Evolutionary conservation across 2,329 filamentous ascomycete species (phyloP).

Genomic region (Amylocarpus encephaloides): DNA sequence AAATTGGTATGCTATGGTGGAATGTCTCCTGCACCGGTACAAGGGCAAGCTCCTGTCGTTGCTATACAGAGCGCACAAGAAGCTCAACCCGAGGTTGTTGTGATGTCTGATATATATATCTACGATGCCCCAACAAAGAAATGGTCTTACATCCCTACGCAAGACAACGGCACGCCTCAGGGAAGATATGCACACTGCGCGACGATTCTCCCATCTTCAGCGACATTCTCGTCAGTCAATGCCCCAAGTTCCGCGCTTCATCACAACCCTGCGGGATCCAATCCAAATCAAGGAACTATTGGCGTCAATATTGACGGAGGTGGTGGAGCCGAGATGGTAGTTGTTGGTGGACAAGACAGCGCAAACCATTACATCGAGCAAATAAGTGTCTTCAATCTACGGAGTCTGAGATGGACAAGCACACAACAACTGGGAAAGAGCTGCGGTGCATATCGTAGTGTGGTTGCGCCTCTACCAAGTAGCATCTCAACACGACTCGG

Average conservation of each 20-base stretch:
- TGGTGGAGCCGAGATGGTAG: constrained; percentile 93
- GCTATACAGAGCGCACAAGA: constrained; percentile 45
- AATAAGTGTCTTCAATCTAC: constrained; percentile 94
- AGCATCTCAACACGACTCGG: constrained; percentile 61
- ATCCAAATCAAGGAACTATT: constrained; percentile 80
- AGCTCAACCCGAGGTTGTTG: constrained; percentile 77
- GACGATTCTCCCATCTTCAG: constrained; percentile 81
- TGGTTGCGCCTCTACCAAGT: constrained; percentile 75
- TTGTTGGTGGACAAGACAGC: constrained; percentile 93
- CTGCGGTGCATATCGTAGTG: constrained; percentile 93
- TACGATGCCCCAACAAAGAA: constrained; percentile 77
- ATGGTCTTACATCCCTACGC: constrained; percentile 79
- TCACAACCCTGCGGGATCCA: constrained; percentile 77
- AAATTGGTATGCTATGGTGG: constrained; percentile 98
- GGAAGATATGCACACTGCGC: constrained; percentile 96
- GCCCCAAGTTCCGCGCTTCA: constrained; percentile 82
- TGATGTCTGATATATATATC: constrained; percentile 97
- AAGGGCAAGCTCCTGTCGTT: constrained; percentile 35
- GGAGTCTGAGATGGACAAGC: constrained; percentile 91
- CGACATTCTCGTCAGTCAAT: constrained; percentile 75
- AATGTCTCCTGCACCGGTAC: constrained; percentile 71
- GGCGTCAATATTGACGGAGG: constrained; percentile 85
- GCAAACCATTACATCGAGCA: constrained; percentile 99
- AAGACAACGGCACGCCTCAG: constrained; percentile 67
- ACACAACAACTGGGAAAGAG: constrained; percentile 83